Conservation (phyloP, 495 filamentous ascomycete species). For the Hyaloscypha finlandica region DNA sequence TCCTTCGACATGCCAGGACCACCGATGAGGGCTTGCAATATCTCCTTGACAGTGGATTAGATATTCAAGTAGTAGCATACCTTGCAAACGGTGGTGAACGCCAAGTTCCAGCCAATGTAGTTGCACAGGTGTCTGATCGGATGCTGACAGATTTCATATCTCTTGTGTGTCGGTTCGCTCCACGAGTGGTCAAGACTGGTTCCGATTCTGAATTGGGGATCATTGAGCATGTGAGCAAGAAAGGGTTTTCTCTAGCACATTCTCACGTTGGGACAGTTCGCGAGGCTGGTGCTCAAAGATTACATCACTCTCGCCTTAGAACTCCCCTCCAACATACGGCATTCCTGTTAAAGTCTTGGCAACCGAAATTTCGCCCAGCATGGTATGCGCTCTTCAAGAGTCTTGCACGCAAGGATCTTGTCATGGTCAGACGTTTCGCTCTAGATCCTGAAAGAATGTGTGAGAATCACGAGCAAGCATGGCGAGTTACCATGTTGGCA, state of each 20-base stretch:
- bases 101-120: not conserved
- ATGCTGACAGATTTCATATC: slow-evolving; percentile 24
- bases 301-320: not conserved
- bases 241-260: not conserved
- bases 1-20: slow-evolving; percentile 27
- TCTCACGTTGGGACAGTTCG: not conserved
- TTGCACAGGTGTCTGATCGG: slow-evolving; percentile 3
- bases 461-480: slow-evolving; percentile 41
- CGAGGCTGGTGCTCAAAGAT: not conserved
- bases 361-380: slow-evolving; percentile 26
- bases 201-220: not conserved
- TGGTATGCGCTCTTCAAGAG: slow-evolving; percentile 36
- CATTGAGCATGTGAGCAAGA: not conserved
- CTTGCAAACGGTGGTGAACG: not conserved
- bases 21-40: slow-evolving; percentile 21
- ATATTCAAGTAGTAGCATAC: slow-evolving; percentile 5
- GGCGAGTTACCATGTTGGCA: slow-evolving; percentile 42
- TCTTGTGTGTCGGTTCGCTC: slow-evolving; percentile 29
- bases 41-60: slow-evolving; percentile 24
- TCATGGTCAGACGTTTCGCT: slow-evolving; percentile 24
- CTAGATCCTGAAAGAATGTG: slow-evolving; percentile 25
- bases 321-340: slow-evolving; percentile 19
- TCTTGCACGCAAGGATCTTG: slow-evolving; percentile 32
- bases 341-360: slow-evolving; percentile 16
- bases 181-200: not conserved